These are phyloP conservation scores for Chalciporus pseudorubinellus DNA, from an alignment of 768 basidiomycete species.

Conservation along the genomic window DNA sequence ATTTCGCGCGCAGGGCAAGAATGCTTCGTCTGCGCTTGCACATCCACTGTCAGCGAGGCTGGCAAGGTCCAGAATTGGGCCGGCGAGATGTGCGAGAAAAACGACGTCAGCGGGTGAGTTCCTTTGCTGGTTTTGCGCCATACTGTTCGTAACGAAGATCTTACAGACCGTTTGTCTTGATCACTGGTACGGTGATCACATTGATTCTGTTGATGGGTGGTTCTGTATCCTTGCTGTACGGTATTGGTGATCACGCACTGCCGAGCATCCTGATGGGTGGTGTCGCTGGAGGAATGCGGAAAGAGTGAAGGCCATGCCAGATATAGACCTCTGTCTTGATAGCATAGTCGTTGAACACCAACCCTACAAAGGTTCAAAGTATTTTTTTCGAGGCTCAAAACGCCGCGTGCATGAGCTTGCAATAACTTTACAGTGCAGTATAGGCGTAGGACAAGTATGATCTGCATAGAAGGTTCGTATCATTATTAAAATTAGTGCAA, in stretches of 20 bases:
- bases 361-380: neutral
- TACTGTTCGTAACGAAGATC: conserved; percentile 1
- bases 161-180: conserved; percentile 67
- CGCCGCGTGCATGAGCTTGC: too few relatives aligned
- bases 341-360: neutral
- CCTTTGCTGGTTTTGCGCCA: neutral
- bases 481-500: too few relatives aligned
- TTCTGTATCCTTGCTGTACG: conserved; percentile 62
- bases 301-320: conserved; percentile 38
- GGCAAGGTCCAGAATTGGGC: conserved; percentile 70
- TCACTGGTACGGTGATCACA: conserved; percentile 64
- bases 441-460: too few relatives aligned
- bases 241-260: conserved; percentile 57
- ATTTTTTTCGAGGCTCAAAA: too few relatives aligned
- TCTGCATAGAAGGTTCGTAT: too few relatives aligned
- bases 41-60: conserved; percentile 46
- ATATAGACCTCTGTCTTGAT: neutral
- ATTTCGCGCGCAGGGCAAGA: conserved; percentile 56
- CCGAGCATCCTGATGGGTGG: conserved; percentile 75
- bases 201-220: conserved; percentile 66
- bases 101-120: conserved; percentile 78
- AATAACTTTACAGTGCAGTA: too few relatives aligned
- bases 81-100: conserved; percentile 71
- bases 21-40: conserved; percentile 49
- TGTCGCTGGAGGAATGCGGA: conserved; percentile 47